Percentiles rank a stretch among this genome's conserved stretches.
These are phyloP conservation scores for Lachancea cidri DNA, from an alignment of 805 yeast species.

Conservation along the genomic window DNA sequence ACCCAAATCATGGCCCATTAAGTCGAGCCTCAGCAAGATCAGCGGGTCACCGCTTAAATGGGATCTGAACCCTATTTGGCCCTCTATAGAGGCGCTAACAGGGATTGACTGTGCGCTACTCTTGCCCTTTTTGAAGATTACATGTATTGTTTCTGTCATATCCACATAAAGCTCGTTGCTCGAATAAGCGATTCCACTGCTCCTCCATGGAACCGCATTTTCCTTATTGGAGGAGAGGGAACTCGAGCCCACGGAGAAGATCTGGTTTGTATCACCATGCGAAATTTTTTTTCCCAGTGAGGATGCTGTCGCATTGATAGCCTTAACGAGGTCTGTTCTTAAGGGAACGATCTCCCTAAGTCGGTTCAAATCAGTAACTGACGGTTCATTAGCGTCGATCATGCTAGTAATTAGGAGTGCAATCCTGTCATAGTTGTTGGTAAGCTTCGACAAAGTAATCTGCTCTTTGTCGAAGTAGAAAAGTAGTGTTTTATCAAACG, in stretches of 20 bases:
- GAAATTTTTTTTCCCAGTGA: slow-evolving; percentile 12
- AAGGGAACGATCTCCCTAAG: slow-evolving; percentile 65
- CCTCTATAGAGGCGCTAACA: slow-evolving; percentile 44
- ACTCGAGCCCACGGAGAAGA: slow-evolving; percentile 11
- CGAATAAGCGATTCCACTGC: slow-evolving; percentile 60
- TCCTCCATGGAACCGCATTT: slow-evolving; percentile 69
- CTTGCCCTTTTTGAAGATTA: slow-evolving; percentile 36
- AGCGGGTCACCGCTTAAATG: slow-evolving; percentile 76
- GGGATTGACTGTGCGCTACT: slow-evolving; percentile 7
- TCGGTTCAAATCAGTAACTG: slow-evolving; percentile 60
- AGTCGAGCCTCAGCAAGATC: slow-evolving; percentile 50
- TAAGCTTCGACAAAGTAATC: slow-evolving; percentile 52
- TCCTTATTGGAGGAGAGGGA: slow-evolving; percentile 21
- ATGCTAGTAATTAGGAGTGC: slow-evolving; percentile 69
- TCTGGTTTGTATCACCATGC: slow-evolving; percentile 19
- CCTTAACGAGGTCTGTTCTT: slow-evolving; percentile 31
- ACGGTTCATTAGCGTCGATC: slow-evolving; percentile 74
- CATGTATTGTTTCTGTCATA: slow-evolving; percentile 58
- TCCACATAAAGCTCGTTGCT: slow-evolving; percentile 87
- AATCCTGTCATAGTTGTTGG: slow-evolving; percentile 64
- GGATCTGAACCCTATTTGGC: slow-evolving; percentile 57
- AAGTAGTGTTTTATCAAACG: slow-evolving; percentile 46
- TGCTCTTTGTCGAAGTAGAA: slow-evolving; percentile 54
- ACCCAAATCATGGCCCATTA: slow-evolving; percentile 44
- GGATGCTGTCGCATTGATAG: slow-evolving; percentile 35